phyloP scores from a whole-genome alignment of 2,329 filamentous ascomycete species.

The Dothidotthia symphoricarpi region DNA sequence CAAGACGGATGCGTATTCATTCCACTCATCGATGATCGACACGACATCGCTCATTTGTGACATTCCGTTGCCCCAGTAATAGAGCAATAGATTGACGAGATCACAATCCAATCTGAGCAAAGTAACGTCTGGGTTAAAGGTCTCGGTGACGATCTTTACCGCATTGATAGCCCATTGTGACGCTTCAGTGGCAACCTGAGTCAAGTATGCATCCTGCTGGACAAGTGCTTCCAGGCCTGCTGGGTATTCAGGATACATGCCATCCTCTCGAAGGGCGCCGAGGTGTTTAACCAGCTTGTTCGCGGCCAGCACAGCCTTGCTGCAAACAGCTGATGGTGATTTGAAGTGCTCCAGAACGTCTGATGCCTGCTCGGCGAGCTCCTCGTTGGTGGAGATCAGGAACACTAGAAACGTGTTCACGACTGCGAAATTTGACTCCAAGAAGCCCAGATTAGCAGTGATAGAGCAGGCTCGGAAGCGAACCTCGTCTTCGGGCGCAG shows the following conservation, averaged over 20 bases:
- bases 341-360: conserved; percentile 45
- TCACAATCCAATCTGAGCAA: conserved; percentile 3
- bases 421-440: conserved; percentile 20
- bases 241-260: conserved; percentile 29
- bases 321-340: conserved; percentile 13
- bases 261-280: conserved; percentile 21
- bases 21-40: conserved; percentile 58
- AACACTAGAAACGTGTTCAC: conserved; percentile 13
- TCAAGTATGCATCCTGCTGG: conserved; percentile 20
- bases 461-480: conserved; percentile 22
- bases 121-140: conserved; percentile 8
- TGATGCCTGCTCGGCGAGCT: conserved; percentile 5
- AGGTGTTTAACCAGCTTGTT: conserved; percentile 24
- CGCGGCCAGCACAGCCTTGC: conserved; percentile 18
- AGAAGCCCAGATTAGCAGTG: conserved; percentile 20
- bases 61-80: conserved; percentile 8
- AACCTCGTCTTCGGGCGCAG: conserved; percentile 28
- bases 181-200: conserved; percentile 13
- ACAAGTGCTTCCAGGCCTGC: conserved; percentile 20
- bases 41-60: conserved; percentile 8
- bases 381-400: conserved; percentile 5
- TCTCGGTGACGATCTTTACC: conserved; percentile 3
- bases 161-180: conserved; percentile 7
- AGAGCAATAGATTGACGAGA: conserved; percentile 4
- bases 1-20: conserved; percentile 55